A percentile compares a stretch with the other conserved stretches of the same genome.
Evolutionary conservation across 2,329 filamentous ascomycete species (phyloP).

Genomic region (Niveomyces coronatus): DNA sequence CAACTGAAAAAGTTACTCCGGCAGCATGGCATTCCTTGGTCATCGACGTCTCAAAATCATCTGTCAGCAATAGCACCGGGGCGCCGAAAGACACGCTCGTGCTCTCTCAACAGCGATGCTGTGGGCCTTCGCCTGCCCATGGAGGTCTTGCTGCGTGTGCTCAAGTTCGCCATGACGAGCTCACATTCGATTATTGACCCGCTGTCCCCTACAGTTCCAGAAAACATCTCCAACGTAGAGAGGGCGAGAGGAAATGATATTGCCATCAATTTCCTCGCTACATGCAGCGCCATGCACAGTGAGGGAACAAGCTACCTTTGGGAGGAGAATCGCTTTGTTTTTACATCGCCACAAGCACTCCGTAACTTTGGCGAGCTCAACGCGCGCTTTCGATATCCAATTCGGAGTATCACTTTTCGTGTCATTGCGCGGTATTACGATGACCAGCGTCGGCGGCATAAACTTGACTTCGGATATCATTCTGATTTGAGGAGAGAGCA

Average conservation of each 20-base stretch:
- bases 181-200: constrained; percentile 43
- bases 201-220: constrained; percentile 32
- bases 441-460: constrained; percentile 34
- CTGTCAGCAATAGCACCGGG: constrained; percentile 21
- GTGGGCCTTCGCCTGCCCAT: constrained; percentile 36
- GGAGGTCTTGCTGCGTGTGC: constrained; percentile 42
- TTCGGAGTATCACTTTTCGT: constrained; percentile 39
- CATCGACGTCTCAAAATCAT: constrained; percentile 24
- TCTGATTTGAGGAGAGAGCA: constrained; percentile 31
- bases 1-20: constrained; percentile 40
- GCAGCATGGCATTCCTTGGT: constrained; percentile 43
- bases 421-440: constrained; percentile 47
- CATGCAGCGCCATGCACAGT: constrained; percentile 36
- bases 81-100: constrained; percentile 24
- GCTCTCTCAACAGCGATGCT: constrained; percentile 18
- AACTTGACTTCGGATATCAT: constrained; percentile 33
- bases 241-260: constrained; percentile 35
- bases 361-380: constrained; percentile 38
- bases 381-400: constrained; percentile 29
- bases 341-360: constrained; percentile 41
- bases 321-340: constrained; percentile 42
- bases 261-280: constrained; percentile 42
- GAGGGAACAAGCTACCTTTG: constrained; percentile 42
- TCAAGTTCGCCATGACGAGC: constrained; percentile 41
- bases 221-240: constrained; percentile 34